Percentiles rank a stretch among this genome's conserved stretches.
Conservation (phyloP, 768 basidiomycete genomes). For the Holtermannia corniformis region DNA sequence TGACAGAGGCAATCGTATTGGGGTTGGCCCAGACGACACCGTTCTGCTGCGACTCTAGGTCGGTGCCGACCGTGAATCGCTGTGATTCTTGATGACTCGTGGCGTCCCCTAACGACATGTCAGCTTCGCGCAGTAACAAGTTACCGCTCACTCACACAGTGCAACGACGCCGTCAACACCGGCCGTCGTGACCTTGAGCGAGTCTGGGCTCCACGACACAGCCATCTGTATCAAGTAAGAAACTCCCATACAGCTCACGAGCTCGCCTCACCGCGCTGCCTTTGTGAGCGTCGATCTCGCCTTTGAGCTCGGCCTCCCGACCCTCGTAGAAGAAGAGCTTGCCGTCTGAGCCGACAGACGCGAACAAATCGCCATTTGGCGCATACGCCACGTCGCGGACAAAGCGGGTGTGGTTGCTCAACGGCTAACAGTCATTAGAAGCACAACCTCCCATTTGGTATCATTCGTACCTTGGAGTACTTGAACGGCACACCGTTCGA, state of each 20-base stretch:
- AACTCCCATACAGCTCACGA: background rate
- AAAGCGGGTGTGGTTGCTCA: constrained; percentile 82
- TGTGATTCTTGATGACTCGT: constrained; percentile 57
- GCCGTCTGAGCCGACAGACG: constrained; percentile 77
- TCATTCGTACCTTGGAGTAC: constrained; percentile 60
- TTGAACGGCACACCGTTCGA: constrained; percentile 85
- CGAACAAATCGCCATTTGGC: constrained; percentile 70
- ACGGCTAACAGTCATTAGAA: constrained; percentile 44
- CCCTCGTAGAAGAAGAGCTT: constrained; percentile 83
- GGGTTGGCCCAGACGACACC: constrained; percentile 75
- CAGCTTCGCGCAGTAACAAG: background rate
- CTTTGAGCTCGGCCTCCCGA: constrained; percentile 67
- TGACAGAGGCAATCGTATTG: constrained; percentile 67
- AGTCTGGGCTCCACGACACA: constrained; percentile 66
- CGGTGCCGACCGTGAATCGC: constrained; percentile 64
- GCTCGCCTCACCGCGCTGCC: constrained; percentile 61
- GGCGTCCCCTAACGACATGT: constrained; percentile 62
- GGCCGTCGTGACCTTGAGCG: constrained; percentile 64
- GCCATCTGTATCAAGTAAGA: constrained; percentile 41
- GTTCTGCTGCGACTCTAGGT: constrained; percentile 67
- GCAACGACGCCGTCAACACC: constrained; percentile 81
- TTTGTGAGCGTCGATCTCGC: constrained; percentile 54
- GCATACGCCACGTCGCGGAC: constrained; percentile 83
- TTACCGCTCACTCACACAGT: constrained; percentile 62
- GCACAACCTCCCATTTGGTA: too few relatives aligned